phyloP scores from a whole-genome alignment of 2,329 filamentous ascomycete species.

The Cladosporium sp. region DNA sequence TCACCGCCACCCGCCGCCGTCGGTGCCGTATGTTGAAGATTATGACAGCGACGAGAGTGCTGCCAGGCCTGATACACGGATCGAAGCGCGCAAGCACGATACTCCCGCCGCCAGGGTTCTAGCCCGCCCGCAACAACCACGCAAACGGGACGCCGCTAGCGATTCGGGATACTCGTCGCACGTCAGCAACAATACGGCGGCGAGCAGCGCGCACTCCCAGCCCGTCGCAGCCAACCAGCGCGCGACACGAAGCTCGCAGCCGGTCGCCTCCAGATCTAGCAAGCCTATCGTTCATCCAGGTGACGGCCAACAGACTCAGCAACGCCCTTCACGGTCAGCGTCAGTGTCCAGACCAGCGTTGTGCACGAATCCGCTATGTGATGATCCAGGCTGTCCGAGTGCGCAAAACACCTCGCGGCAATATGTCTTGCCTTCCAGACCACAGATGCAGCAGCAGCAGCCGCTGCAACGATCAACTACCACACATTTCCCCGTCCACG shows the following conservation, averaged over 20 bases:
- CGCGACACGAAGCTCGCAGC: slow-evolving; percentile 7
- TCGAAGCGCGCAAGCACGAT: slow-evolving; percentile 41
- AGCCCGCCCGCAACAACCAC: slow-evolving; percentile 12
- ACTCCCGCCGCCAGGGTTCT: slow-evolving; percentile 38
- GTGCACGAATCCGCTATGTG: slow-evolving; percentile 45
- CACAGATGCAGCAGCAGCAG: slow-evolving; percentile 8
- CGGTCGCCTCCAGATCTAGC: slow-evolving; percentile 12
- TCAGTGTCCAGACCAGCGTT: slow-evolving; percentile 42
- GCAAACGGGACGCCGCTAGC: slow-evolving; percentile 44
- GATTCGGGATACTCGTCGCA: slow-evolving; percentile 57
- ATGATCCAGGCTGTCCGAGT: slow-evolving; percentile 28
- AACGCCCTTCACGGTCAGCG: slow-evolving; percentile 10
- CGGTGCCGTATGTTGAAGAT: slow-evolving; percentile 32
- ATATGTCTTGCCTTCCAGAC: slow-evolving; percentile 18
- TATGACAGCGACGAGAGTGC: slow-evolving; percentile 36
- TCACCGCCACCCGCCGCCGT: background rate
- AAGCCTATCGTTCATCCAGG: slow-evolving; percentile 23
- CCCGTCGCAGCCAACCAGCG: background rate
- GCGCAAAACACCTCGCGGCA: slow-evolving; percentile 19
- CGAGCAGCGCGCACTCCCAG: slow-evolving; percentile 2
- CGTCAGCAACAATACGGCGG: slow-evolving; percentile 13
- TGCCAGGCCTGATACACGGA: slow-evolving; percentile 40
- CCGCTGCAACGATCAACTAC: slow-evolving; percentile 12
- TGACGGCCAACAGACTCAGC: slow-evolving; percentile 16
- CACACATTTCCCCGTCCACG: slow-evolving; percentile 15